Conservation (phyloP, 2,329 filamentous ascomycete genomes). For the Pseudogymnoascus sp. region DNA sequence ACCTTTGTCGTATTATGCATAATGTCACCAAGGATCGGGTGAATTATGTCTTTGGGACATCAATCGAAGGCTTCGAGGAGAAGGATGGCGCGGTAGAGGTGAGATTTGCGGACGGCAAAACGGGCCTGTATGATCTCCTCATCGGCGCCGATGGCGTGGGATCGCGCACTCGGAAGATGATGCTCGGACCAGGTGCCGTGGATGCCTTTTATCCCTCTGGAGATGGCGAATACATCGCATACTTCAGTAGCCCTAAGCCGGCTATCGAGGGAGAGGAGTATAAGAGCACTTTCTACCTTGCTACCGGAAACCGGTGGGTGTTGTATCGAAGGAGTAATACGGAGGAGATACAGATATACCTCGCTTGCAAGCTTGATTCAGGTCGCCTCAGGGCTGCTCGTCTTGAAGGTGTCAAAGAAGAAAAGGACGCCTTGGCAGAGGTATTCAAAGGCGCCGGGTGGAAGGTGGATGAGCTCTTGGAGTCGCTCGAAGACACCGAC, state of each 20-base stretch:
- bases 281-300: slow-evolving; percentile 32
- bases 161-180: slow-evolving; percentile 39
- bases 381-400: slow-evolving; percentile 24
- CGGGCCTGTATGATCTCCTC: slow-evolving; percentile 40
- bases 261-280: slow-evolving; percentile 27
- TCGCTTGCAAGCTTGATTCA: slow-evolving; percentile 26
- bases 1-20: slow-evolving; percentile 33
- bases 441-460: slow-evolving; percentile 38
- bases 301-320: slow-evolving; percentile 31
- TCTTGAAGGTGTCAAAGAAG: slow-evolving; percentile 24
- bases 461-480: slow-evolving; percentile 36
- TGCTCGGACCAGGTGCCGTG: slow-evolving; percentile 24
- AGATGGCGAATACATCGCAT: slow-evolving; percentile 27
- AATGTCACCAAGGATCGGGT: slow-evolving; percentile 28
- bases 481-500: slow-evolving; percentile 31
- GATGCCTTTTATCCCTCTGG: slow-evolving; percentile 20
- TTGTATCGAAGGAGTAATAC: slow-evolving; percentile 35
- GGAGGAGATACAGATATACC: slow-evolving; percentile 32
- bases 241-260: slow-evolving; percentile 30
- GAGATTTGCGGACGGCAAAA: slow-evolving; percentile 35
- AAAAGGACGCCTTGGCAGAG: slow-evolving; percentile 34
- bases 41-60: slow-evolving; percentile 29
- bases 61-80: slow-evolving; percentile 24
- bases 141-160: slow-evolving; percentile 48
- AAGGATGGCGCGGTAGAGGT: slow-evolving; percentile 29